A percentile compares a stretch with the other conserved stretches of the same genome.
Evolutionary conservation across 2,329 filamentous ascomycete species (phyloP).

Genomic region (Orbilia oligospora): DNA sequence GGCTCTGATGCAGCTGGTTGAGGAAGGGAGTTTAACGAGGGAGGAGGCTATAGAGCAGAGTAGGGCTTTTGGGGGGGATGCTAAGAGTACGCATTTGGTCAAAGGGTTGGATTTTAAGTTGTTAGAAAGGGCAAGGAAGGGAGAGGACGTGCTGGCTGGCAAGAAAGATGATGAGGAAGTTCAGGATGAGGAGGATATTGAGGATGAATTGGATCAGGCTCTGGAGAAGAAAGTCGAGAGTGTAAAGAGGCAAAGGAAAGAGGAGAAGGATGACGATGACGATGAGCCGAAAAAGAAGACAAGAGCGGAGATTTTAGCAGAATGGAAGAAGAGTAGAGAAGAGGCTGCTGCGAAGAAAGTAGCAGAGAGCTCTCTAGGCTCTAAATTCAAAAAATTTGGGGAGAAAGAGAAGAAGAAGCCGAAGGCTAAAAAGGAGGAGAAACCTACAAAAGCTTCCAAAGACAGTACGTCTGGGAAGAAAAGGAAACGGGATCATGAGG

Average conservation of each 20-base stretch:
- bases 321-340: constrained; percentile 76
- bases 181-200: constrained; percentile 70
- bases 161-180: constrained; percentile 65
- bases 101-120: constrained; percentile 92
- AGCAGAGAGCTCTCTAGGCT: constrained; percentile 72
- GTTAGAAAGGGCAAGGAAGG: constrained; percentile 77
- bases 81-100: constrained; percentile 85
- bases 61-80: constrained; percentile 83
- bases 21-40: constrained; percentile 85
- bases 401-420: constrained; percentile 60
- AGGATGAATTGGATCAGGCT: constrained; percentile 77
- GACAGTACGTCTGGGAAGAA: constrained; percentile 73
- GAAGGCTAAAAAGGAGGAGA: constrained; percentile 70
- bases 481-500: constrained; percentile 67
- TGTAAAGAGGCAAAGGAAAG: constrained; percentile 70
- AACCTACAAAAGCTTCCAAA: constrained; percentile 76
- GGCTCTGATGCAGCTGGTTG: constrained; percentile 84
- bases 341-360: constrained; percentile 71
- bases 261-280: constrained; percentile 74
- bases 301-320: constrained; percentile 77
- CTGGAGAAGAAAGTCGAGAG: constrained; percentile 73
- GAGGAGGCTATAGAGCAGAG: constrained; percentile 66
- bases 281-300: constrained; percentile 75
- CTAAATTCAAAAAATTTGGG: constrained; percentile 77
- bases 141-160: constrained; percentile 74